These are phyloP conservation scores for Rhizophagus sp. DNA, from an alignment of 192 early-diverging fungal species.

Conservation along the genomic window DNA sequence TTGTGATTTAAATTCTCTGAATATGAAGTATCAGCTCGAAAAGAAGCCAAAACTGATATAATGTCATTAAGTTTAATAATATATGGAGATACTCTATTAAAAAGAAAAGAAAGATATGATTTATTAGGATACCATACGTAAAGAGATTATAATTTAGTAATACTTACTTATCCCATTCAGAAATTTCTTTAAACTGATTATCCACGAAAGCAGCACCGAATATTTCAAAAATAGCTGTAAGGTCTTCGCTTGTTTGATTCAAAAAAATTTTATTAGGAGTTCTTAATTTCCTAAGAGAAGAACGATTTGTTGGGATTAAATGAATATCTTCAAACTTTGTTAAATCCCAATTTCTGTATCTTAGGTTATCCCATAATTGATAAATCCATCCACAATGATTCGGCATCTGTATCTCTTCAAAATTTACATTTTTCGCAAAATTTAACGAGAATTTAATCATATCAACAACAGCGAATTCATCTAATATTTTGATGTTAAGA, in stretches of 20 bases:
- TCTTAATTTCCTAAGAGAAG: not conserved
- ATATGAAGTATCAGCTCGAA: not conserved
- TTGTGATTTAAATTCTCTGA: not conserved
- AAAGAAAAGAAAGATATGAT: not conserved
- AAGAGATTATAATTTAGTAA: not conserved
- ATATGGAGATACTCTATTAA: not conserved
- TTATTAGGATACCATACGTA: not conserved
- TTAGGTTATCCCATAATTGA: not conserved
- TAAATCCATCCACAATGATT: slow-evolving; percentile 14
- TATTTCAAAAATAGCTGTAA: not conserved
- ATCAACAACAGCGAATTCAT: not conserved
- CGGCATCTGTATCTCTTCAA: not conserved
- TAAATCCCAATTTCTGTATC: not conserved
- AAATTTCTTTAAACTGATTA: not conserved
- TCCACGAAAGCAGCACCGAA: slow-evolving; percentile 3
- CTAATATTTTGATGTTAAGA: not conserved
- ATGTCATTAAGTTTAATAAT: not conserved
- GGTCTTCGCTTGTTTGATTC: not conserved
- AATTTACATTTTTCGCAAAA: not conserved
- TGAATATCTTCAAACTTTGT: not conserved
- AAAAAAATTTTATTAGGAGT: slow-evolving; percentile 6
- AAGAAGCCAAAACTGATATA: not conserved
- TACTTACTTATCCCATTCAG: not conserved
- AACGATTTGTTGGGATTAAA: slow-evolving; percentile 6
- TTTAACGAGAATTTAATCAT: not conserved